Evolutionary conservation across 2,329 filamentous ascomycete genomes (phyloP), one percentile per base, ranked within the genome.

Genomic region (Pseudogymnoascus sp.): DNA sequence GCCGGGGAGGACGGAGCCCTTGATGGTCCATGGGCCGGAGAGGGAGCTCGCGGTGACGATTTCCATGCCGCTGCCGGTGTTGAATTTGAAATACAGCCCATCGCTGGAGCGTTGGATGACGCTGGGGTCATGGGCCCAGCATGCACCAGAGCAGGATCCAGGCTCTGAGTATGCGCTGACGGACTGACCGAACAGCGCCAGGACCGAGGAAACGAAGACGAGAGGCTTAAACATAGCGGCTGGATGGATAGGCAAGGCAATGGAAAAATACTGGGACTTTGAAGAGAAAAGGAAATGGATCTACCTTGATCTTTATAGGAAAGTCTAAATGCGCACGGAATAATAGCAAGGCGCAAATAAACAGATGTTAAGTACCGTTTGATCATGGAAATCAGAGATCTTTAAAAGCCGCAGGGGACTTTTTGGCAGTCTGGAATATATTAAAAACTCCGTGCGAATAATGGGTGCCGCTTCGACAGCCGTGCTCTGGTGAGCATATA

Each of bases 1-100:
- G 16, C 57, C 37, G 1, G 75, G 71, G 25, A 79, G 61, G 3
- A 71, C 76, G n/a, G 73, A 69, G 18, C 77, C 77, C 20, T 71
- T 65, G 64, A 74, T 74, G 0, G 71, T 75, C 77, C 78, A 80
- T 6, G 75, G 74, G 1, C 76, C 76, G 4, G 66, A 68, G 50
- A 78, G 61, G 9, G 68, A 68, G n/a, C 68, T 63, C 1, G 76
- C 69, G 18, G 72, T 76, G 60, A 71, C 71, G 60, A 77, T 75
- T 50, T 71, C 71, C 64, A 78, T 76, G 47, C 68, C 70, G 65
- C 70, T 71, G 22, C 74, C 74, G 6, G 77, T 78, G 30, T 70
- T 72, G 70, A 77, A 78, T 59, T 75, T 70, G 68, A 76, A 78
- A 66, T 76, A 78, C 18, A 66, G 72, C 50, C 75, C 74, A 57